phyloP scores from a whole-genome alignment of 805 yeast genomes.

The Wickerhamiella lipophila region DNA sequence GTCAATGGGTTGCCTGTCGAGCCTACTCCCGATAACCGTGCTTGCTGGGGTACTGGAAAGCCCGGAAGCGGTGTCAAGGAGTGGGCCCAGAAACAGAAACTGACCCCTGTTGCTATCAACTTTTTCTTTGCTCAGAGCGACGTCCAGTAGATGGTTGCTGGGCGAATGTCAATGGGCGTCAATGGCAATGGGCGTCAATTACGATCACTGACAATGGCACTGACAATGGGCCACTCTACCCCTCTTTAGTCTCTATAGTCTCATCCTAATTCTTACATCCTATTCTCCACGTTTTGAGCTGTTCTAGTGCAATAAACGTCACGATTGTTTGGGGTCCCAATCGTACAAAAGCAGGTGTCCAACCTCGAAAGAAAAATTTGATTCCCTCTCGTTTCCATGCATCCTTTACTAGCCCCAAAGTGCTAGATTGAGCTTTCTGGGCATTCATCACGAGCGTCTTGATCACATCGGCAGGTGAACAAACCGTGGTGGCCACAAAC shows the following conservation, averaged over 20 bases:
- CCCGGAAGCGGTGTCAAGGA: conserved; percentile 69
- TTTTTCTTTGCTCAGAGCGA: conserved; percentile 69
- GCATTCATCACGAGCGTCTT: conserved; percentile 76
- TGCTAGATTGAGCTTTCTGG: conserved; percentile 24
- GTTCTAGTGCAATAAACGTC: conserved; percentile 32
- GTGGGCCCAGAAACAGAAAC: conserved; percentile 49
- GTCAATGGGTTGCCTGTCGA: conserved; percentile 12
- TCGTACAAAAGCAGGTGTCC: conserved; percentile 79
- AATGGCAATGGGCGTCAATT: too few relatives aligned
- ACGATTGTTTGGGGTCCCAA: conserved; percentile 54
- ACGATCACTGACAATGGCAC: too few relatives aligned
- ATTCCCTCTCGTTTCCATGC: conserved; percentile 54
- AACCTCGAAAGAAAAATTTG: conserved; percentile 75
- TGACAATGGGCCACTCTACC: too few relatives aligned
- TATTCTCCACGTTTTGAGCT: conserved; percentile 27
- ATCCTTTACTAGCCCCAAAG: conserved; percentile 37
- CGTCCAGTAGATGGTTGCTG: conserved; percentile 13
- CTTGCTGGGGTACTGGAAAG: conserved; percentile 75
- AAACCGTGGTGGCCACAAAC: conserved; percentile 77
- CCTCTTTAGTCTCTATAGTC: neutral
- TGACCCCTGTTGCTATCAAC: conserved; percentile 57
- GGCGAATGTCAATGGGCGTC: too few relatives aligned
- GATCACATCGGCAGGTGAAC: conserved; percentile 86
- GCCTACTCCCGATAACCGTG: conserved; percentile 36
- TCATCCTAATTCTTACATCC: conserved; percentile 13